Percentiles rank a stretch among this genome's conserved stretches.
These are phyloP conservation scores for Monilinia polystroma DNA, from an alignment of 2,329 filamentous ascomycete species.

Conservation along the genomic window DNA sequence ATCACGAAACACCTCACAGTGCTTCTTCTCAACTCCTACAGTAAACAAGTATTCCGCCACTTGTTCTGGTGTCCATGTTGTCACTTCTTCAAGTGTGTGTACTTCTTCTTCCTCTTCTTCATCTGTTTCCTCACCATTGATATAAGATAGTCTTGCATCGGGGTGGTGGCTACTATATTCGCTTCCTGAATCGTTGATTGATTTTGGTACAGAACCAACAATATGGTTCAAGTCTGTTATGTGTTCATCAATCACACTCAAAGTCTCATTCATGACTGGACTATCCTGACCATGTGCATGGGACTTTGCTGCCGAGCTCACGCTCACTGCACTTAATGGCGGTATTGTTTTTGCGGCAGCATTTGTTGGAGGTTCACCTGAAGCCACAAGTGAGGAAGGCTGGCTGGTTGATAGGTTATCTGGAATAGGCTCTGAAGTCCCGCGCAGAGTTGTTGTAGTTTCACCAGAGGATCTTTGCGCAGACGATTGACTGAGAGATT, in stretches of 20 bases:
- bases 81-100: conserved; percentile 73
- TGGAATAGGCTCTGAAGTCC: not conserved
- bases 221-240: conserved; percentile 73
- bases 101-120: conserved; percentile 72
- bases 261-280: conserved; percentile 87
- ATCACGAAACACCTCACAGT: conserved; percentile 91
- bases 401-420: not conserved
- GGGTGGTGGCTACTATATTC: conserved; percentile 86
- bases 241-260: conserved; percentile 96
- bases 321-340: conserved; percentile 40
- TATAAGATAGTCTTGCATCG: conserved; percentile 79
- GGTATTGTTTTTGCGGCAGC: conserved; percentile 33
- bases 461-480: conserved; percentile 1
- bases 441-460: not conserved
- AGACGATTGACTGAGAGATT: conserved; percentile 1
- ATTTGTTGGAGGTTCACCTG: conserved; percentile 1
- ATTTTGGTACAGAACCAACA: conserved; percentile 50
- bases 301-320: conserved; percentile 49
- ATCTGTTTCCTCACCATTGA: conserved; percentile 91
- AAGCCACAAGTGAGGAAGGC: conserved; percentile 1
- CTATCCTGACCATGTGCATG: conserved; percentile 54
- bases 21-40: conserved; percentile 78
- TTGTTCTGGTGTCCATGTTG: conserved; percentile 73
- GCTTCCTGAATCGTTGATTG: conserved; percentile 75
- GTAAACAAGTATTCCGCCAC: conserved; percentile 89